Percentiles rank a stretch among this genome's conserved stretches.
These are phyloP conservation scores for Fagus sylvatica DNA, from an alignment of 306 rosid species.

Conservation along the genomic window DNA sequence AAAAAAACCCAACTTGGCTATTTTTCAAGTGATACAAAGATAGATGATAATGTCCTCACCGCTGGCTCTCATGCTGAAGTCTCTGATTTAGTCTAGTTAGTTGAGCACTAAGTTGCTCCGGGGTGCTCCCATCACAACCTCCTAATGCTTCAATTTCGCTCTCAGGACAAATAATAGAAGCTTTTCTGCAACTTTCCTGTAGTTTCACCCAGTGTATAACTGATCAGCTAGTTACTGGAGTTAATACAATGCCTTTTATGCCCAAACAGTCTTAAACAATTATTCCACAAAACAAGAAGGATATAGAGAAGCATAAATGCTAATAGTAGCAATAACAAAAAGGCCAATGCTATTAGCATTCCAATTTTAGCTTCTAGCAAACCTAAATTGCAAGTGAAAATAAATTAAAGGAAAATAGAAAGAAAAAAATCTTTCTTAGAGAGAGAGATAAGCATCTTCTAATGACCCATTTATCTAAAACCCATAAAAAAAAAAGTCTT, in stretches of 20 bases:
- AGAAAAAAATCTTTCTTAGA: not conserved
- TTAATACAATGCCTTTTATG: not conserved
- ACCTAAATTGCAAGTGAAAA: not conserved
- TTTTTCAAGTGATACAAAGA: conserved; percentile 15
- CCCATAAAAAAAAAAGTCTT: not conserved
- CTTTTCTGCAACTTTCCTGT: conserved; percentile 69
- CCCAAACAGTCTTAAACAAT: not conserved
- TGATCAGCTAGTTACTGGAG: conserved; percentile 25
- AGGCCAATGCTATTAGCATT: not conserved
- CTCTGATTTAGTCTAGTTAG: conserved; percentile 56
- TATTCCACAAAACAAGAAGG: conserved; percentile 2
- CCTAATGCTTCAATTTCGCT: conserved; percentile 61
- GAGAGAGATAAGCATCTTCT: not conserved
- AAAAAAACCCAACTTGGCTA: conserved; percentile 15
- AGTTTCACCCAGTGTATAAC: conserved; percentile 30
- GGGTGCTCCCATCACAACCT: conserved; percentile 64
- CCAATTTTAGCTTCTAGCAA: not conserved
- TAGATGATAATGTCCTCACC: conserved; percentile 38
- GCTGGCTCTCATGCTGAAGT: conserved; percentile 64
- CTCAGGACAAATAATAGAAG: conserved; percentile 75
- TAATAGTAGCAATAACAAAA: not conserved
- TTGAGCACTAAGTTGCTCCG: conserved; percentile 75
- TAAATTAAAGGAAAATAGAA: not conserved
- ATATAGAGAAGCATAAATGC: conserved; percentile 16
- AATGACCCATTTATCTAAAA: not conserved